phyloP scores from a whole-genome alignment of 352 stramenopile genomes.

The Phytopythium litorale region DNA sequence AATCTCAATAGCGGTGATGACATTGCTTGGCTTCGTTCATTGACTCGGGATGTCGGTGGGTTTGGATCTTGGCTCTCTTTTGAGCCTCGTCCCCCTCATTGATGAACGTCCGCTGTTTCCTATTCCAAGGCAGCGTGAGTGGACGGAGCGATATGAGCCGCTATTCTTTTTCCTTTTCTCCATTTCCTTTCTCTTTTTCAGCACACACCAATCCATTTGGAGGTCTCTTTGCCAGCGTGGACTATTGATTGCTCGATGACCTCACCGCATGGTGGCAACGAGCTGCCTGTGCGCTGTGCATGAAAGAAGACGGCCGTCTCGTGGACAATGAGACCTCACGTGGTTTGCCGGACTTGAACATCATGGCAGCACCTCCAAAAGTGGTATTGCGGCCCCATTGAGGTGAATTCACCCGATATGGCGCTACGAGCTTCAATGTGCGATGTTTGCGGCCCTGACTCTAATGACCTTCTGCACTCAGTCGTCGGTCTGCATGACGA shows the following conservation, averaged over 20 bases:
- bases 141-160: conserved; percentile 30
- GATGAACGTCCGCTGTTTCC: conserved; percentile 38
- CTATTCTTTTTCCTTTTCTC: conserved; percentile 6
- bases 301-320: too few relatives aligned
- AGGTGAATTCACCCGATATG: too few relatives aligned
- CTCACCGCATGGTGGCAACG: too few relatives aligned
- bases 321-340: too few relatives aligned
- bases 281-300: too few relatives aligned
- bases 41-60: too few relatives aligned
- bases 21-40: conserved; percentile 14
- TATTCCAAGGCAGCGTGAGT: conserved; percentile 42
- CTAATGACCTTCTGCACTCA: conserved; percentile 18
- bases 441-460: too few relatives aligned
- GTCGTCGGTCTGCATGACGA: conserved; percentile 92
- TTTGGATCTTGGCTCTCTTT: conserved; percentile 11
- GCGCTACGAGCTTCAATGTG: too few relatives aligned
- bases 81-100: conserved; percentile 19
- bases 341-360: too few relatives aligned
- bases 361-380: not conserved
- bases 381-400: too few relatives aligned
- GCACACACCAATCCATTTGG: not conserved
- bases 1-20: conserved; percentile 22
- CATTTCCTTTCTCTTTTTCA: conserved; percentile 2
- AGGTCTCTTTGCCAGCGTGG: too few relatives aligned
- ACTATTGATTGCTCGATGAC: too few relatives aligned